phyloP scores from a whole-genome alignment of 768 basidiomycete species.

The Podaxis sp. region DNA sequence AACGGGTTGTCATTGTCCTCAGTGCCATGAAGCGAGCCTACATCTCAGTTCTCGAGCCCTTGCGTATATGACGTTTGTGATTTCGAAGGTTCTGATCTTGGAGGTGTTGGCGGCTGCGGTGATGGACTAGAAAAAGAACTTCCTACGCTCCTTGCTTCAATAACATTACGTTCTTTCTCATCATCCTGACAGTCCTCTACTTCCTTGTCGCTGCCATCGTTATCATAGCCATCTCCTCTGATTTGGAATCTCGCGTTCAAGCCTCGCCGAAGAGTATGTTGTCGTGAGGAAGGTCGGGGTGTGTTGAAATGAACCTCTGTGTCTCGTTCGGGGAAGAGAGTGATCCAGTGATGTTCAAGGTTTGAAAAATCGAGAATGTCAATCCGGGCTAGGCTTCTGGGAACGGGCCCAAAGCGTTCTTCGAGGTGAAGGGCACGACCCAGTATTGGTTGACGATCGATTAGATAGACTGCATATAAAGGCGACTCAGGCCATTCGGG shows the following conservation, averaged over 20 bases:
- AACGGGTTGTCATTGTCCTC: not conserved
- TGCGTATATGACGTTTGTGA: not conserved
- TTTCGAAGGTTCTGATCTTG: not conserved
- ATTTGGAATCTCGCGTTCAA: not conserved
- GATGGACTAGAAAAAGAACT: not conserved
- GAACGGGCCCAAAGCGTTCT: constrained; percentile 23
- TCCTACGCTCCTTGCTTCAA: not conserved
- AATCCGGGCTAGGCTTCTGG: constrained; percentile 19
- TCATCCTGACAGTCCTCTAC: not conserved
- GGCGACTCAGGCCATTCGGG: constrained; percentile 21
- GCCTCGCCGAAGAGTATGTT: not conserved
- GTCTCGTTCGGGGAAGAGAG: constrained; percentile 1
- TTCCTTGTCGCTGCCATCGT: not conserved
- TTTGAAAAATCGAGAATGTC: constrained; percentile 22
- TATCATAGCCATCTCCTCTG: not conserved
- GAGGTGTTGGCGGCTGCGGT: not conserved
- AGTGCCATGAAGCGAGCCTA: not conserved
- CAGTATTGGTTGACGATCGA: constrained; percentile 18
- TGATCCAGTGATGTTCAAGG: not conserved
- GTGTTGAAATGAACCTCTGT: constrained; percentile 4
- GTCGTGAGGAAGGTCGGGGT: not conserved
- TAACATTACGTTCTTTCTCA: not conserved
- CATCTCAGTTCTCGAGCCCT: not conserved
- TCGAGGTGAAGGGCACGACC: constrained; percentile 12
- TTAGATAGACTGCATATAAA: constrained; percentile 24